Evolutionary conservation across 164 flowering plant genomes (phyloP).

Genomic region (Brasenia schreberi): DNA sequence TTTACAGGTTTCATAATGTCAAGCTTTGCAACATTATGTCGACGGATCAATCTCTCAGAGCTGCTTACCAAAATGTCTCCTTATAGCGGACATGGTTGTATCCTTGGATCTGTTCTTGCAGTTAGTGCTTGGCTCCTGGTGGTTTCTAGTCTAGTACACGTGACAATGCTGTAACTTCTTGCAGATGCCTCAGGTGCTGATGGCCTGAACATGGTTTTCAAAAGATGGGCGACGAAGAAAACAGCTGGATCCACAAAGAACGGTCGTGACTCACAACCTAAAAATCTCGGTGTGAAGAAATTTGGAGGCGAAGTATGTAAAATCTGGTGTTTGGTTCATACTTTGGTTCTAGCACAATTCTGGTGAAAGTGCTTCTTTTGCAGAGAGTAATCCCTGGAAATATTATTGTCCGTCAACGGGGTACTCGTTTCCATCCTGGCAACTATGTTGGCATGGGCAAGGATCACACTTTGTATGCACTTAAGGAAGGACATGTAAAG

Average conservation of each 20-base stretch:
- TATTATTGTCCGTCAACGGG: conserved; percentile 87
- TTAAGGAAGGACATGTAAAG: conserved; percentile 81
- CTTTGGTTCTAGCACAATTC: background rate
- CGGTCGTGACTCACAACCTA: conserved; percentile 92
- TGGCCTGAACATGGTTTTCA: conserved; percentile 54
- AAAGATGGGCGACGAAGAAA: conserved; percentile 95
- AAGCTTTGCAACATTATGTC: conserved; percentile 37
- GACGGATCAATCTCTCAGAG: conserved; percentile 37
- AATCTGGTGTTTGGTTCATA: background rate
- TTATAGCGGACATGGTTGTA: conserved; percentile 33
- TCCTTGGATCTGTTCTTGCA: background rate
- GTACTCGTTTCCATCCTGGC: conserved; percentile 94
- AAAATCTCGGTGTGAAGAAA: conserved; percentile 87
- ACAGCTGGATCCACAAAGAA: conserved; percentile 92
- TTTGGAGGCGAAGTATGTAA: conserved; percentile 88
- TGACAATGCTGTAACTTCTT: conserved; percentile 6
- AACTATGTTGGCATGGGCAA: conserved; percentile 87
- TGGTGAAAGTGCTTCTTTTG: background rate
- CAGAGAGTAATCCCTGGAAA: conserved; percentile 94
- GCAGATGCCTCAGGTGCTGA: conserved; percentile 39
- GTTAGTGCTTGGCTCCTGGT: background rate
- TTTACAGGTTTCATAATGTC: conserved; percentile 10
- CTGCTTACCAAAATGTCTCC: conserved; percentile 36
- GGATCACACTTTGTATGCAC: conserved; percentile 86
- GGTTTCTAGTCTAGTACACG: background rate